These are phyloP conservation scores for Lactarius quietus DNA, from an alignment of 768 basidiomycete species.

Conservation along the genomic window DNA sequence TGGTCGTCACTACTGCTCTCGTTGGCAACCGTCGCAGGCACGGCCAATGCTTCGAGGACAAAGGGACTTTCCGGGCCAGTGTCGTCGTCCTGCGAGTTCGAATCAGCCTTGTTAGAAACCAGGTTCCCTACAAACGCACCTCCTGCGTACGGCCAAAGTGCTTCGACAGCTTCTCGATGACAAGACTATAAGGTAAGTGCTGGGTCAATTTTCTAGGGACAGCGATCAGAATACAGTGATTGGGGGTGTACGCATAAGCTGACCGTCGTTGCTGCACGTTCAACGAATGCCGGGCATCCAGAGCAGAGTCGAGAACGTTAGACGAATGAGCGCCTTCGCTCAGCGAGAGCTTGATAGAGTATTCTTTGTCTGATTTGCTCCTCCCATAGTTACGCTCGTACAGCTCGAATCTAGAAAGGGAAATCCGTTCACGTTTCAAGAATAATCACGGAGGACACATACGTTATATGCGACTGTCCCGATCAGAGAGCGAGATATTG, in stretches of 20 bases:
- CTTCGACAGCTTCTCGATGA: slow-evolving; percentile 84
- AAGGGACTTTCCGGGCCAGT: slow-evolving; percentile 53
- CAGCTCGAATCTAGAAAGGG: slow-evolving; percentile 61
- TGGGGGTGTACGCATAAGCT: slow-evolving; percentile 27
- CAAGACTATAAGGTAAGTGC: slow-evolving; percentile 80
- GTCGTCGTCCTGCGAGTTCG: slow-evolving; percentile 51
- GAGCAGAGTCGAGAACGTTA: slow-evolving; percentile 90
- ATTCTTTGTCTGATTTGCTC: slow-evolving; percentile 91
- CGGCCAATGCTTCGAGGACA: slow-evolving; percentile 35
- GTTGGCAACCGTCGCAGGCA: slow-evolving; percentile 33
- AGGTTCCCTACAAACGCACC: slow-evolving; percentile 38
- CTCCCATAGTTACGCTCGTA: slow-evolving; percentile 90
- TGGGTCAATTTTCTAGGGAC: slow-evolving; percentile 72
- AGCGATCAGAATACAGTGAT: slow-evolving; percentile 13
- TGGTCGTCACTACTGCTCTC: slow-evolving; percentile 42
- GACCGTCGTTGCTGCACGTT: slow-evolving; percentile 90
- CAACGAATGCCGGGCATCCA: slow-evolving; percentile 93
- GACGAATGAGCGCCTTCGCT: slow-evolving; percentile 98
- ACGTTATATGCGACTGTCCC: slow-evolving; percentile 84
- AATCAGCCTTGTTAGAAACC: neutral
- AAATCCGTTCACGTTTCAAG: slow-evolving; percentile 11
- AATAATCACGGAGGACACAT: slow-evolving; percentile 25
- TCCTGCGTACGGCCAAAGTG: slow-evolving; percentile 70
- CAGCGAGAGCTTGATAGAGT: slow-evolving; percentile 87
- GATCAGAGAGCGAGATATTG: slow-evolving; percentile 18